phyloP scores from a whole-genome alignment of 2,329 filamentous ascomycete species.

The Stachybotrys echinatus region DNA sequence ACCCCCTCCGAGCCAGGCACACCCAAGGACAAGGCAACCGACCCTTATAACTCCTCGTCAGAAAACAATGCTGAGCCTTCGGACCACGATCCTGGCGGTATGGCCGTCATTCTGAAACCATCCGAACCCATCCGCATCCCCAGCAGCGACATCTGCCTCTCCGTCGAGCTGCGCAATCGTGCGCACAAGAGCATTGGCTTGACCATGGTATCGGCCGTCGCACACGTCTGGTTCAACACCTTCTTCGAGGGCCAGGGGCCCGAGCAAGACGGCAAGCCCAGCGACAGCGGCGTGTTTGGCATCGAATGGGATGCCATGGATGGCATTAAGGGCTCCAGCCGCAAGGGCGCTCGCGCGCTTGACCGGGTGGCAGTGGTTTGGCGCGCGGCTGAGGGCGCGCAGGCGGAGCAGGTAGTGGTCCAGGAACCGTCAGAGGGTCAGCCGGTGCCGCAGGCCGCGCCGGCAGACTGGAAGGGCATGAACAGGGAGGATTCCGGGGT shows the following conservation, averaged over 20 bases:
- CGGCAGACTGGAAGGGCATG: constrained; percentile 71
- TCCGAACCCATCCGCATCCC: constrained; percentile 62
- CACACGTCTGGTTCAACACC: constrained; percentile 95
- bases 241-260: constrained; percentile 84
- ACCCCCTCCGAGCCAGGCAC: constrained; percentile 13
- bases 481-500: constrained; percentile 35
- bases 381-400: constrained; percentile 39
- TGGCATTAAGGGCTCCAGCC: constrained; percentile 83
- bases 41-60: neutral
- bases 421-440: constrained; percentile 62
- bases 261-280: constrained; percentile 59
- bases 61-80: constrained; percentile 12
- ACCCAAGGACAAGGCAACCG: constrained; percentile 12
- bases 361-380: constrained; percentile 84
- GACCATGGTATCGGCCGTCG: constrained; percentile 87
- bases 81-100: constrained; percentile 53
- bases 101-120: constrained; percentile 75
- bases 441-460: constrained; percentile 61
- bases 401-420: constrained; percentile 22
- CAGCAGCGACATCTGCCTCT: constrained; percentile 83
- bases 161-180: constrained; percentile 80
- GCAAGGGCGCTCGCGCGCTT: constrained; percentile 76
- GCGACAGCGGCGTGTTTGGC: constrained; percentile 59
- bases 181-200: constrained; percentile 71
- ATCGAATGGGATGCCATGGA: constrained; percentile 70